Conservation (phyloP, 768 basidiomycete species). For the Phallus indusiatus region DNA sequence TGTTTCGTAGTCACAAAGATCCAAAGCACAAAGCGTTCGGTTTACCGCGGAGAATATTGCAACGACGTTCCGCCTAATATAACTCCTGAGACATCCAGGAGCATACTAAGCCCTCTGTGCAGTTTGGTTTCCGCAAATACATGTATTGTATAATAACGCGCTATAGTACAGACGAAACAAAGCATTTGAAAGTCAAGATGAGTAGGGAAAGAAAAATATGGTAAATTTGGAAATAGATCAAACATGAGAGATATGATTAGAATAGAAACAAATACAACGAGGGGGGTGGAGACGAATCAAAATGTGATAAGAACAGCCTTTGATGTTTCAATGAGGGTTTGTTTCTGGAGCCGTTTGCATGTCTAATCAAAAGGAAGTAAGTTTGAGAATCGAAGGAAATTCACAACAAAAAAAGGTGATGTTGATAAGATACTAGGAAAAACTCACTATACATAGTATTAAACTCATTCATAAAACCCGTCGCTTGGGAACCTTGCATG, state of each 20-base stretch:
- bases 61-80: too few species aligned
- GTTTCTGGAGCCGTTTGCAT: neutral
- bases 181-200: neutral
- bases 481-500: neutral
- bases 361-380: neutral
- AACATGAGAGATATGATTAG: neutral
- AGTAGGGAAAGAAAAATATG: neutral
- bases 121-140: too few species aligned
- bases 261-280: neutral
- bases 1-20: too few species aligned
- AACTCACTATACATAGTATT: neutral
- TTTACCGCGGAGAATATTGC: too few species aligned
- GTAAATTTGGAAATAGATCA: neutral
- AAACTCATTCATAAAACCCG: neutral
- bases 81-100: too few species aligned
- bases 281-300: neutral
- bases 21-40: too few species aligned
- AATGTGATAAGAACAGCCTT: too few species aligned
- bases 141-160: too few species aligned
- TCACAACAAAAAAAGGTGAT: neutral
- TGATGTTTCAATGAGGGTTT: neutral
- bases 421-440: neutral
- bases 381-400: neutral
- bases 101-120: too few species aligned
- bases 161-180: neutral